Conservation (phyloP, 2,329 filamentous ascomycete species). For the Endoconidiophora laricicola region DNA sequence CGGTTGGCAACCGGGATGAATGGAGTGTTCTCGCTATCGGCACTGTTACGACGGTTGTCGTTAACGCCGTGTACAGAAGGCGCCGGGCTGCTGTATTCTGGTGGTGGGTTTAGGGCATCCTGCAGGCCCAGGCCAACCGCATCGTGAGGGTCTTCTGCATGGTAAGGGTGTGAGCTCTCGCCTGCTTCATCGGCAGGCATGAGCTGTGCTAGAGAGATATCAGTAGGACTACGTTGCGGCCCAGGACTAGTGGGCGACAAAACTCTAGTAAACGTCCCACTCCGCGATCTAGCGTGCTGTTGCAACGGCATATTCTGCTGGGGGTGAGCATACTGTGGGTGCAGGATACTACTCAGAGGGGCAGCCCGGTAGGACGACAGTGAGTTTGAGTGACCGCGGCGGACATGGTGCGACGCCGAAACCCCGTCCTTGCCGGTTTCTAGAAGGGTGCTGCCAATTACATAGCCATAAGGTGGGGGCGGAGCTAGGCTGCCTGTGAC, state of each 20-base stretch:
- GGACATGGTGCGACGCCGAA: conserved; percentile 17
- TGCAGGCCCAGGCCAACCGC: conserved; percentile 30
- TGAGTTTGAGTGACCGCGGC: conserved; percentile 29
- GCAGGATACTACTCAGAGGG: conserved; percentile 26
- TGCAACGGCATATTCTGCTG: conserved; percentile 21
- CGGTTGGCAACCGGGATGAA: conserved; percentile 34
- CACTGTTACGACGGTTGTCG: conserved; percentile 38
- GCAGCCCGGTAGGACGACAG: conserved; percentile 15
- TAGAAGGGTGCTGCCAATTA: conserved; percentile 88
- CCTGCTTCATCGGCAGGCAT: conserved; percentile 56
- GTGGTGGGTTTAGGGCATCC: conserved; percentile 46
- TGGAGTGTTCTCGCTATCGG: conserved; percentile 38
- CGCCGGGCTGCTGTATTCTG: conserved; percentile 52
- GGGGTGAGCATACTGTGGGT: neutral
- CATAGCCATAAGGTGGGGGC: conserved; percentile 88
- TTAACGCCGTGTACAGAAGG: conserved; percentile 31
- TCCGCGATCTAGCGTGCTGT: conserved; percentile 58
- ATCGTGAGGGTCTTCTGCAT: conserved; percentile 14
- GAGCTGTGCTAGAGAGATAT: conserved; percentile 84
- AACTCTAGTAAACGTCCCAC: conserved; percentile 55
- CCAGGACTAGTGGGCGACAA: conserved; percentile 70
- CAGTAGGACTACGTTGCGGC: conserved; percentile 77
- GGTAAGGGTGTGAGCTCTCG: conserved; percentile 39
- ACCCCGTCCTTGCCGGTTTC: conserved; percentile 57
- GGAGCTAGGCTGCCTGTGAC: conserved; percentile 91